Evolutionary conservation across 306 rosid genomes (phyloP), one percentile per base, ranked within the genome.

Genomic region (Dalbergia oliveri): DNA sequence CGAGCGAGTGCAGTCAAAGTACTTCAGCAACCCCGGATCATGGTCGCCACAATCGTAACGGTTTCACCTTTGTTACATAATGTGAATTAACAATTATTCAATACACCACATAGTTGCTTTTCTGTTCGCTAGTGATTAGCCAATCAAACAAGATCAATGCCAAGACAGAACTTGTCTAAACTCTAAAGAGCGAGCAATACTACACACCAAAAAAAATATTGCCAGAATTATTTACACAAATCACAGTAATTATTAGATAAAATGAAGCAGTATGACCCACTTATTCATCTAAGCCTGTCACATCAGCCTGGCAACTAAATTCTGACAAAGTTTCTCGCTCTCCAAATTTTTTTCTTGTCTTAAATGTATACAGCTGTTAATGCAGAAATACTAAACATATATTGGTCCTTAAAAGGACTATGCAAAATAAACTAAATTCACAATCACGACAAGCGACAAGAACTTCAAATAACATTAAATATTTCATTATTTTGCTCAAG

Each of bases 41-140:
- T 90, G 98, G 75, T 94, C 98, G 66, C 98, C 72, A 94, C 97
- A 68, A 90, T 87, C 58, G 94, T 89, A 35, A 90, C 94, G 67
- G 97, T 92, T 94, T 94, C 98, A 74, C 98, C 98, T 92, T 84
- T 23, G 64, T 69, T 6, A 33, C 69, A 79, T 0, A 60, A 69
- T 73, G 64, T 66, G 19, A 3, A 44, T 43, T 34, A 66, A 6
- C 5, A 79, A 69, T 56, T 57, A 61, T 75, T 69, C 58, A 31
- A 68, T n/a, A 62, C n/a, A 1, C n/a, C 11, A 74, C 50, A 70
- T 47, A 66, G 39, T 37, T 60, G n/a, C 18, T 39, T 9, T 66
- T 63, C 7, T 66, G 54, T 45, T 63, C 35, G 74, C 44, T 50
- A 11, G 35, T 50, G 59, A 65, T 45, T 16, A 39, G 12, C 5